Percentiles rank a stretch among this genome's conserved stretches.
phyloP scores from a whole-genome alignment of 306 rosid genomes.

The Castanospermum australe region DNA sequence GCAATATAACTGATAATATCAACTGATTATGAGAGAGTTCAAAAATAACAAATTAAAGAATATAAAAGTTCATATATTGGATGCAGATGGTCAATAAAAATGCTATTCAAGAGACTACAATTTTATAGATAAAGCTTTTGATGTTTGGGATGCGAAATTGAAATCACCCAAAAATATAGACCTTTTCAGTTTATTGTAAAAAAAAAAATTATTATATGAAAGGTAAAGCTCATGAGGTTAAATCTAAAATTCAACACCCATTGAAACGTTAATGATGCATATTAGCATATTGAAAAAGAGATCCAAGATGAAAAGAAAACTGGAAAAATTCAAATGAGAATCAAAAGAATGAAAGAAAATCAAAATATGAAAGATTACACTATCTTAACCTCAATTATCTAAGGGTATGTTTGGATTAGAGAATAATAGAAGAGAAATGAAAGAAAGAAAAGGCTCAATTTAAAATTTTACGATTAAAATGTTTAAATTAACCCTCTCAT shows the following conservation, averaged over 20 bases:
- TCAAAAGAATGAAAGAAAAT: background rate
- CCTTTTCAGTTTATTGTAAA: too few species aligned
- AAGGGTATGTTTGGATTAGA: too few species aligned
- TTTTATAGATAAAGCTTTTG: background rate
- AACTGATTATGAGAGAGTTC: background rate
- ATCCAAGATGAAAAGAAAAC: constrained; percentile 17
- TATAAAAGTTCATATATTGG: background rate
- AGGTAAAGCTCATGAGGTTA: constrained; percentile 17
- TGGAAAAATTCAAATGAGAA: background rate
- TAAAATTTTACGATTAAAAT: too few species aligned
- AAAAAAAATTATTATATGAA: background rate
- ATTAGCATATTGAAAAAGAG: background rate
- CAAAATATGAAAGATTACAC: background rate
- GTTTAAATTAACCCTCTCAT: too few species aligned
- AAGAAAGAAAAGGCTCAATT: too few species aligned
- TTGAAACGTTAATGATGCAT: background rate
- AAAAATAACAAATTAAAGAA: background rate
- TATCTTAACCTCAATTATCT: background rate
- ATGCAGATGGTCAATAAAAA: background rate
- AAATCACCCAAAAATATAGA: background rate
- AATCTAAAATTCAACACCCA: background rate
- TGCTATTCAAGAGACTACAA: background rate
- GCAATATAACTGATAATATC: background rate
- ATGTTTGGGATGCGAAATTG: background rate
- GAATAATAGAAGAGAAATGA: too few species aligned